Base-by-base conservation (phyloP, 208 protist species). In the Crithidia thermophila region DNA sequence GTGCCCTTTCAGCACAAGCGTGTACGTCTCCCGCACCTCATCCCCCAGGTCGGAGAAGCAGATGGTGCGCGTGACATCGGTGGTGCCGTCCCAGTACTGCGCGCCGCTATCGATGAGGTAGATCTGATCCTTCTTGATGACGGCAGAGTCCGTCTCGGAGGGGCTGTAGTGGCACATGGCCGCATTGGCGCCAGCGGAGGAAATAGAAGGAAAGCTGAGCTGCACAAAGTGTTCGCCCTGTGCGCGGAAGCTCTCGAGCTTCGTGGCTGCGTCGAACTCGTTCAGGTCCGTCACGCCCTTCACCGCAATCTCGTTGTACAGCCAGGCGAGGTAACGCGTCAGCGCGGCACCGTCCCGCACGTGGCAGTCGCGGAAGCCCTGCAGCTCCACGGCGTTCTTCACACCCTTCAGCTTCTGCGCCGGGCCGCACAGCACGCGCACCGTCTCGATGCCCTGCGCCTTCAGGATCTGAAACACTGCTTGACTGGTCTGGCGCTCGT, bases 91-190 rank as follows among this genome's bases (percentile, higher is more conserved):
- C 25, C 69, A 72, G 78, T 97, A 99, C 73, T 98, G 97, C 18
- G 86, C 98, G 7, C 98, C 98, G 57, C 94, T 98, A 79, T 99
- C 98, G 7, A 98, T 82, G 21, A 99, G 82, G 65, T 98, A 98
- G 14, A 99, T 60, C 56, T 85, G 67, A 50, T 97, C 84, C 3
- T 33, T 55, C 21, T 53, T 66, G 51, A 90, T 90, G 14, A 91
- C 61, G 0, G 84, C 73, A n/a, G 82, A 94, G 23, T 82, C 89
- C 2, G 71, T 77, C 20, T 39, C 25, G 0, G 87, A 51, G 4
- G 98, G 87, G 21, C 63, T 61, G 73, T 99, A 99, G 76, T 99
- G 98, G 57, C 98, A 97, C 75, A 99, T 93, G 0, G 98, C 96
- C 8, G 82, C 97, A 67, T 98, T 98, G 10, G 88, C 45, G 2